phyloP scores from a whole-genome alignment of 371 early-diverging fungal species.

The Lichtheimia corymbifera region DNA sequence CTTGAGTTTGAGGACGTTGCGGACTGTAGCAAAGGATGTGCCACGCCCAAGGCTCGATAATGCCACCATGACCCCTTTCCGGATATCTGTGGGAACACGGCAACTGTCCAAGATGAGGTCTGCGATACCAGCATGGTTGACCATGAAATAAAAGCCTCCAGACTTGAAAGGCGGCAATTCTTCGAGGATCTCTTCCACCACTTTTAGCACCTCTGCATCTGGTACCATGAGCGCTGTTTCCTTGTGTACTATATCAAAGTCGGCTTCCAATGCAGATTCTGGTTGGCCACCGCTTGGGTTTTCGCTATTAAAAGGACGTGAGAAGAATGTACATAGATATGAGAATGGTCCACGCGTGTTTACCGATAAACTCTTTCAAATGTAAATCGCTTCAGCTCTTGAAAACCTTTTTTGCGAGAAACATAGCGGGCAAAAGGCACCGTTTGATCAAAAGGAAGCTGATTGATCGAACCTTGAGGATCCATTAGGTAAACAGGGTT shows the following conservation, averaged over 20 bases:
- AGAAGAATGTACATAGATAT: neutral
- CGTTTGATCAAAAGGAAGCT: conserved; percentile 90
- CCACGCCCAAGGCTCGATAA: conserved; percentile 61
- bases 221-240: conserved; percentile 71
- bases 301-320: conserved; percentile 36
- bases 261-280: conserved; percentile 74
- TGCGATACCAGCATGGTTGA: conserved; percentile 63
- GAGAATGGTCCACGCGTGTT: neutral
- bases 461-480: conserved; percentile 79
- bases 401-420: conserved; percentile 69
- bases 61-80: conserved; percentile 57
- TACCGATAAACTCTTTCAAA: conserved; percentile 84
- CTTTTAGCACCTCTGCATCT: conserved; percentile 89
- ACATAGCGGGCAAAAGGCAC: conserved; percentile 90
- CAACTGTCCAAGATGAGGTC: conserved; percentile 68
- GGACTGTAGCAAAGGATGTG: conserved; percentile 61
- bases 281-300: conserved; percentile 83
- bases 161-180: conserved; percentile 72
- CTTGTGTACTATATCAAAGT: conserved; percentile 89
- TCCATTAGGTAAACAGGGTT: conserved; percentile 83
- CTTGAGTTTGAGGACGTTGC: conserved; percentile 63
- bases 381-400: conserved; percentile 80
- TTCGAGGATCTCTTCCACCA: conserved; percentile 83
- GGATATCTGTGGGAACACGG: conserved; percentile 57
- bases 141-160: conserved; percentile 54